Base-by-base conservation (phyloP, 441 rosid genomes). In the Euphorbia celastroides region DNA sequence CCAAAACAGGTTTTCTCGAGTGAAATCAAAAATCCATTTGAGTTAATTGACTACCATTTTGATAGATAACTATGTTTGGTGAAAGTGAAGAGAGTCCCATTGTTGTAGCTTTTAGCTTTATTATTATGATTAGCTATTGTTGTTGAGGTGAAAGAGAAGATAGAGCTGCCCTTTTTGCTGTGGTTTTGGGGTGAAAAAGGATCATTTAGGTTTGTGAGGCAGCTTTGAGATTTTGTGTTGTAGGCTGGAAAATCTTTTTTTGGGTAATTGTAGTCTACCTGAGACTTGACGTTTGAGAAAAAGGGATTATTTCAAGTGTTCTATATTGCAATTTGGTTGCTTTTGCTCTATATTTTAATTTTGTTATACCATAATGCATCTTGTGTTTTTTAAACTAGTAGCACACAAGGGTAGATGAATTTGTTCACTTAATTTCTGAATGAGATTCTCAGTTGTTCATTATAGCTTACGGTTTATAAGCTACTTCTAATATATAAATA, bases 1-100 rank as follows among this genome's bases (percentile, higher is more conserved):
- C 96, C 22, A 94, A 87, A 81, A 94, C 97, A n/a, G 98, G 99
- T 9, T 92, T 94, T 78, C 74, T 92, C 19, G 99, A 94, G 88
- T 88, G 73, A 74, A 60, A 57, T 58, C n/a, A 60, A 16, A 20
- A 32, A 16, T 28, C 57, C 57, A 52, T 2, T 22, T 52, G 14
- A 42, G 56, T 51, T 19, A 34, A 54, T 46, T 48, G 1, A 14
- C 62, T 28, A 19, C 17, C 65, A 64, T 60, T 26, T 72, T 51
- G 23, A 22, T 52, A 50, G 55, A 19, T 50, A 38, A 38, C 44
- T 8, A 38, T 38, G 44, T 38, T 38, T 38, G 12, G 44, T 38
- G 44, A 38, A 3, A 34, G 50, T 44, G 9, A 44, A 46, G n/a
- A 58, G 70, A 84, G 79, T 27, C 82, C 83, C 81, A 55, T 14